phyloP scores from a whole-genome alignment of 73 alveolate genomes.

The Paramecium biaurelia region DNA sequence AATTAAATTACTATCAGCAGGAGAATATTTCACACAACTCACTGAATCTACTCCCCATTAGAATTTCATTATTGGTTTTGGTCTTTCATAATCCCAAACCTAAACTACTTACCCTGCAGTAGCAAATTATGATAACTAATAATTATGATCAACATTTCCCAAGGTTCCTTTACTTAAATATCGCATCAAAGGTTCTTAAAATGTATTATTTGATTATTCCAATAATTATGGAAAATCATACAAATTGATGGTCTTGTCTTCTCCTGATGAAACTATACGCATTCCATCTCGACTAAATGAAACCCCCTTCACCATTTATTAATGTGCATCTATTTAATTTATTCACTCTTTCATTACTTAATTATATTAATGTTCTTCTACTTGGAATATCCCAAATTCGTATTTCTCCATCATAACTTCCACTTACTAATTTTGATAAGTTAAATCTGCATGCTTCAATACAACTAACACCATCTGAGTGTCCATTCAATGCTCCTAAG shows the following conservation, averaged over 20 bases:
- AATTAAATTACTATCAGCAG: conserved; percentile 86
- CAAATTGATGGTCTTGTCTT: conserved; percentile 53
- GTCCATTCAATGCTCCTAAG: conserved; percentile 61
- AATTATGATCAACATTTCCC: conserved; percentile 53
- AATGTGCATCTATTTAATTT: conserved; percentile 45
- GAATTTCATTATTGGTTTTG: conserved; percentile 86
- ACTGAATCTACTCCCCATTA: conserved; percentile 96
- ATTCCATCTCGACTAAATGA: conserved; percentile 58
- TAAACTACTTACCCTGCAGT: conserved; percentile 87
- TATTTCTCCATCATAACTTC: conserved; percentile 66
- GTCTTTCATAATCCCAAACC: conserved; percentile 96
- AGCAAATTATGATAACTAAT: conserved; percentile 28
- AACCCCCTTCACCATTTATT: conserved; percentile 58
- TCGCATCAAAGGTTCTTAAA: conserved; percentile 50
- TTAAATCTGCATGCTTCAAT: conserved; percentile 49
- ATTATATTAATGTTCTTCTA: conserved; percentile 43
- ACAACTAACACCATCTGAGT: conserved; percentile 56
- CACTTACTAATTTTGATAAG: conserved; percentile 54
- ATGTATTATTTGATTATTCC: conserved; percentile 19
- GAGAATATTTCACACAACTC: conserved; percentile 88
- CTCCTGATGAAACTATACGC: conserved; percentile 60
- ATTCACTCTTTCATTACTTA: background rate
- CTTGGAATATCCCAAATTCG: conserved; percentile 63
- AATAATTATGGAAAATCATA: conserved; percentile 54
- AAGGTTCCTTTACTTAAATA: conserved; percentile 49